A percentile compares a stretch with the other conserved stretches of the same genome.
phyloP scores from a whole-genome alignment of 495 filamentous ascomycete genomes.

The Aspergillus nanangensis region DNA sequence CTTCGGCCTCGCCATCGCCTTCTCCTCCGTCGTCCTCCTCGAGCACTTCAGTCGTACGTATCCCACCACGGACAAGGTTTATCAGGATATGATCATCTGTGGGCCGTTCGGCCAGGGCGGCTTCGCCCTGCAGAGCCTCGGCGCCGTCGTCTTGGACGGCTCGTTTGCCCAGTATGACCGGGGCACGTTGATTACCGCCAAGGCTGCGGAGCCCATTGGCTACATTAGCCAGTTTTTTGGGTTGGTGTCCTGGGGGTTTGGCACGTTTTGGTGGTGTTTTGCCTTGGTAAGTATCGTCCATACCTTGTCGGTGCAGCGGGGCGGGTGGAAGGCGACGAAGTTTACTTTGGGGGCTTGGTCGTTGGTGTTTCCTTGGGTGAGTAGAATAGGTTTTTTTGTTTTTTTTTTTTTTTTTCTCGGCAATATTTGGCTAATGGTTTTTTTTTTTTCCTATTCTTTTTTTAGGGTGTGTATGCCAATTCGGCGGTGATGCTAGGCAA shows the following conservation, averaged over 20 bases:
- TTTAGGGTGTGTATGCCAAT: conserved; percentile 29
- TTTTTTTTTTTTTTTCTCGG: neutral
- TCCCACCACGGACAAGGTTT: conserved; percentile 16
- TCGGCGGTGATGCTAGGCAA: conserved; percentile 23
- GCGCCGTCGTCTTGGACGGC: conserved; percentile 13
- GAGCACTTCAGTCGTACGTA: conserved; percentile 21
- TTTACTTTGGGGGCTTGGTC: conserved; percentile 25
- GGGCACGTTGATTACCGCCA: conserved; percentile 19
- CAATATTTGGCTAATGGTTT: too few relatives aligned
- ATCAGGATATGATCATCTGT: conserved; percentile 34
- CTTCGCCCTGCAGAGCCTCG: conserved; percentile 27
- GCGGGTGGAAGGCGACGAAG: conserved; percentile 10
- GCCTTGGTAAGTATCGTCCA: conserved; percentile 27
- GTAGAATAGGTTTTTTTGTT: too few relatives aligned
- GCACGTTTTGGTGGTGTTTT: conserved; percentile 31
- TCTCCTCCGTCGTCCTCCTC: conserved; percentile 19
- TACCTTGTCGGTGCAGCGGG: conserved; percentile 19
- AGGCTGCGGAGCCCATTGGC: conserved; percentile 15
- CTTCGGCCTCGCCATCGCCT: conserved; percentile 18
- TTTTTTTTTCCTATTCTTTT: neutral
- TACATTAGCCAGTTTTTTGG: conserved; percentile 19
- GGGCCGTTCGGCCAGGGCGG: conserved; percentile 30
- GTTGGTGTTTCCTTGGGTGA: conserved; percentile 27
- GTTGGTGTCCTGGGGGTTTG: conserved; percentile 27
- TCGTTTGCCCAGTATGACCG: conserved; percentile 24